These are phyloP conservation scores for Triglochin maritima DNA, from an alignment of 106 monocot genomes.

Conservation along the genomic window DNA sequence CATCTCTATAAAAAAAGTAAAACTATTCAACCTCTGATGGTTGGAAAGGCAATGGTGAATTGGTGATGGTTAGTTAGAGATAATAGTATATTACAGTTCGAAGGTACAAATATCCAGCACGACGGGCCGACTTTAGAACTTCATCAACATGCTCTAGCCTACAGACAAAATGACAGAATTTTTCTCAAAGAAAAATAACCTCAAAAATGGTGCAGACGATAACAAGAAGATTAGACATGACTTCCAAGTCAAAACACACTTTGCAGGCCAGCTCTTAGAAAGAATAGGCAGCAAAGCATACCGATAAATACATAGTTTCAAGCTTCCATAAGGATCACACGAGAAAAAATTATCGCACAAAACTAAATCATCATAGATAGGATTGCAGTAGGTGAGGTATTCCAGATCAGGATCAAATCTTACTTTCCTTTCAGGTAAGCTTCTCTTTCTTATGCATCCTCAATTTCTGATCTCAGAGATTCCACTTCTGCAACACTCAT, in stretches of 20 bases:
- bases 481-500: constrained; percentile 67
- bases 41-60: background rate
- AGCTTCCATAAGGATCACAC: background rate
- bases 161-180: background rate
- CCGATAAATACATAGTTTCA: too few species aligned
- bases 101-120: constrained; percentile 73
- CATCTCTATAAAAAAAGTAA: constrained; percentile 46
- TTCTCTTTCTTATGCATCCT: constrained; percentile 80
- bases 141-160: constrained; percentile 94
- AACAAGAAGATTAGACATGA: too few species aligned
- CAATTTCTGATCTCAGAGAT: constrained; percentile 68
- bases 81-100: constrained; percentile 48
- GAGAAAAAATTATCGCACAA: background rate
- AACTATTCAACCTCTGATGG: background rate
- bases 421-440: constrained; percentile 80
- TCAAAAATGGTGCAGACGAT: too few species aligned
- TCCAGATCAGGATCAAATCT: constrained; percentile 1
- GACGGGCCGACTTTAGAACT: constrained; percentile 60
- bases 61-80: too few species aligned
- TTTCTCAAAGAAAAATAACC: background rate
- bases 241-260: too few species aligned
- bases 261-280: too few species aligned
- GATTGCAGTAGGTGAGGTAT: too few species aligned
- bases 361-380: background rate
- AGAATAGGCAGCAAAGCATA: too few species aligned